These are phyloP conservation scores for Penicillium paradoxum DNA, from an alignment of 495 filamentous ascomycete genomes.

Conservation along the genomic window DNA sequence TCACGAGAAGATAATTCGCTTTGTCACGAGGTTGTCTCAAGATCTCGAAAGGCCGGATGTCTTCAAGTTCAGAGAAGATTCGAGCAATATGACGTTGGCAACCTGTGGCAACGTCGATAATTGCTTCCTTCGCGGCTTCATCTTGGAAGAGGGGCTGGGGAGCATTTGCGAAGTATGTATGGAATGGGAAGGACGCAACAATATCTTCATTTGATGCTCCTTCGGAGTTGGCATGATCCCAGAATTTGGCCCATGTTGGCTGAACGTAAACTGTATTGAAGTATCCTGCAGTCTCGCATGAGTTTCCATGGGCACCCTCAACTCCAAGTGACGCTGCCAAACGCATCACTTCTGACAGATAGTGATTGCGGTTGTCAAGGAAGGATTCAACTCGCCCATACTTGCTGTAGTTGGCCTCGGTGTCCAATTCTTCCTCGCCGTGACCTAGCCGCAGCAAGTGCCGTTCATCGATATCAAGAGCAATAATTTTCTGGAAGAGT, in stretches of 20 bases:
- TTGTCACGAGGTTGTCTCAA: constrained; percentile 81
- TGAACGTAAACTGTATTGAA: constrained; percentile 90
- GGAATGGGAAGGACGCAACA: constrained; percentile 79
- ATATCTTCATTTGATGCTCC: constrained; percentile 56
- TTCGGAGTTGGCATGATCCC: constrained; percentile 51
- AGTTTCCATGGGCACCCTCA: constrained; percentile 85
- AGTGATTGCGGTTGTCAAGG: constrained; percentile 76
- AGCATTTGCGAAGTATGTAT: constrained; percentile 80
- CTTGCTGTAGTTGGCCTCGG: constrained; percentile 86
- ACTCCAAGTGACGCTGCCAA: constrained; percentile 78
- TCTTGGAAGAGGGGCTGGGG: constrained; percentile 78
- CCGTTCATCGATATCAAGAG: constrained; percentile 89
- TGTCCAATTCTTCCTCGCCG: constrained; percentile 89
- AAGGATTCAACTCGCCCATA: constrained; percentile 93
- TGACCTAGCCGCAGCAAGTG: constrained; percentile 91
- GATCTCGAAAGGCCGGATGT: constrained; percentile 94
- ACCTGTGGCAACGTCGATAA: constrained; percentile 73
- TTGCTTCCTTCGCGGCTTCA: constrained; percentile 55
- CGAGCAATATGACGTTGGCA: constrained; percentile 89
- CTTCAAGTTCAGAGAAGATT: constrained; percentile 89
- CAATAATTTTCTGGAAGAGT: constrained; percentile 96
- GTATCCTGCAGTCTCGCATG: constrained; percentile 94
- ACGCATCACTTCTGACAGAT: constrained; percentile 79
- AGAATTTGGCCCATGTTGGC: constrained; percentile 84
- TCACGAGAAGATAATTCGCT: constrained; percentile 90